phyloP scores from a whole-genome alignment of 306 rosid genomes.

The Ceratonia siliqua region DNA sequence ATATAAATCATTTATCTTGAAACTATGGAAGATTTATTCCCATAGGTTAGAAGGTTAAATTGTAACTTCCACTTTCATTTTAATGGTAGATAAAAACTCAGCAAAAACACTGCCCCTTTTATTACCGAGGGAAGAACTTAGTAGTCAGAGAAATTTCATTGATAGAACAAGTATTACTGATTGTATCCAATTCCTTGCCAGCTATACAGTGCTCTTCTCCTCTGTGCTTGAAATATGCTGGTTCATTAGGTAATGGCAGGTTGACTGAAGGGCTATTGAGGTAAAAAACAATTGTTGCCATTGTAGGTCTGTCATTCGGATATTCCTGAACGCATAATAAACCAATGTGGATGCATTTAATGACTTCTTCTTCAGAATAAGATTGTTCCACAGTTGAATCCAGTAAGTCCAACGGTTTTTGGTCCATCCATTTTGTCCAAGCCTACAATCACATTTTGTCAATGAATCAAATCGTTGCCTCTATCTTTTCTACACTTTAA shows the following conservation, averaged over 20 bases:
- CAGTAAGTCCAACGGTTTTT: conserved; percentile 37
- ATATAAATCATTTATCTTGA: background rate
- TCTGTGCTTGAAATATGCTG: conserved; percentile 13
- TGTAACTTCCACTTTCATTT: background rate
- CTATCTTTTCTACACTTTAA: background rate
- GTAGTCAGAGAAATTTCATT: conserved; percentile 23
- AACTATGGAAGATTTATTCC: conserved; percentile 7
- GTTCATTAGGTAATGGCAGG: conserved; percentile 37
- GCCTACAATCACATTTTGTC: conserved; percentile 32
- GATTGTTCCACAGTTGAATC: conserved; percentile 37
- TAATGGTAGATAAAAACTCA: background rate
- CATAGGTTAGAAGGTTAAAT: background rate
- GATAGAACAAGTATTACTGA: conserved; percentile 9
- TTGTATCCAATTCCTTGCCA: background rate
- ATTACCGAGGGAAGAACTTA: conserved; percentile 36
- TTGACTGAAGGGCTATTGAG: conserved; percentile 40
- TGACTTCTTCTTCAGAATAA: conserved; percentile 40
- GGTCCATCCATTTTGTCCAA: conserved; percentile 45
- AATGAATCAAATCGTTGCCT: background rate
- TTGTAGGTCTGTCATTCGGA: conserved; percentile 49
- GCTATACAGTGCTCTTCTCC: background rate
- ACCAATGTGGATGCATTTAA: conserved; percentile 49
- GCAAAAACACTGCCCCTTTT: background rate
- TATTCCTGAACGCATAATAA: conserved; percentile 54
- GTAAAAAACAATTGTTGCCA: conserved; percentile 37